These are phyloP conservation scores for Oidium heveae DNA, from an alignment of 2,329 filamentous ascomycete genomes.

Conservation along the genomic window DNA sequence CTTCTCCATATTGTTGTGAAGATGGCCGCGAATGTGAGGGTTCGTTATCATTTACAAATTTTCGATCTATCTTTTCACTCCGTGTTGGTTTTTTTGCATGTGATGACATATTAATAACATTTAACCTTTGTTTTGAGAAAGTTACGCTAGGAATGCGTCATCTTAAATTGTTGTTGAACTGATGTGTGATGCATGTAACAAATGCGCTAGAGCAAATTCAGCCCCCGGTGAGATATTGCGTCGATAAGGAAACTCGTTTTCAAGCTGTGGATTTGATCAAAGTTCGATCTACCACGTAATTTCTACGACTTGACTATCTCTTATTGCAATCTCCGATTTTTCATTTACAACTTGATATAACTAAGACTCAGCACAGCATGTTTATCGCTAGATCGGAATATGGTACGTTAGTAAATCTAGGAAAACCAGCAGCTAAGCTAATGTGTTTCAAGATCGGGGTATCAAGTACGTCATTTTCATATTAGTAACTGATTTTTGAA, in stretches of 20 bases:
- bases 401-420: constrained; percentile 32
- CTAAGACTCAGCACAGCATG: constrained; percentile 23
- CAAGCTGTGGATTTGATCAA: no score
- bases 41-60: constrained; percentile 10
- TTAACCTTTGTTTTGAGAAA: neutral
- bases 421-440: constrained; percentile 6
- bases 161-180: no score
- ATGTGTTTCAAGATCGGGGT: constrained; percentile 51
- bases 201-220: no score
- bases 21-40: constrained; percentile 10
- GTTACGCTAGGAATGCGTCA: no score
- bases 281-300: no score
- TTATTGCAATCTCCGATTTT: no score
- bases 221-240: no score
- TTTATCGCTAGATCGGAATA: constrained; percentile 99
- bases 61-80: constrained; percentile 7
- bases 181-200: no score
- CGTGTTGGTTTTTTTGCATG: constrained; percentile 12
- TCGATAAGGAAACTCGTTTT: no score
- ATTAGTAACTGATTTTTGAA: neutral
- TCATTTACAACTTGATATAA: no score
- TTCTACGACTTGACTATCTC: no score
- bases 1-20: constrained; percentile 7
- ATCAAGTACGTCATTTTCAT: constrained; percentile 50
- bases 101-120: constrained; percentile 6